Conservation (phyloP, 129 eudicot species). For the Centrapalus pauciflorus region DNA sequence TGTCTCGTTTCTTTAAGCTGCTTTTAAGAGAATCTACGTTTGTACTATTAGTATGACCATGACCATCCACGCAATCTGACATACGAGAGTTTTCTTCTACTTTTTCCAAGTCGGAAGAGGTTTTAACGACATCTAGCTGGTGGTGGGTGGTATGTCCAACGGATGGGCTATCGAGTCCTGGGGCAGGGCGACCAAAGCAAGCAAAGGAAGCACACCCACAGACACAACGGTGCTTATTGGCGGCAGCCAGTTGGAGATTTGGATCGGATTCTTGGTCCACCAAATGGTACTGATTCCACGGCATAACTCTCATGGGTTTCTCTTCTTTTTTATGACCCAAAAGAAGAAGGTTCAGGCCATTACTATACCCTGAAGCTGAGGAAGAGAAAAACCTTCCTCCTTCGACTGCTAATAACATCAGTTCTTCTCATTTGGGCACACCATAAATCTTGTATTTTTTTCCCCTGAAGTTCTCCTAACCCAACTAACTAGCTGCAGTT, state of each 20-base stretch:
- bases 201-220: slow-evolving; percentile 83
- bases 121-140: slow-evolving; percentile 23
- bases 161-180: slow-evolving; percentile 67
- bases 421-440: slow-evolving; percentile 69
- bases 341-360: slow-evolving; percentile 78
- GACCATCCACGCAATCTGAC: slow-evolving; percentile 33
- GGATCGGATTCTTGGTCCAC: slow-evolving; percentile 66
- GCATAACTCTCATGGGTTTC: slow-evolving; percentile 91
- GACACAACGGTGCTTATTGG: slow-evolving; percentile 56
- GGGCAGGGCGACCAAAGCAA: slow-evolving; percentile 77
- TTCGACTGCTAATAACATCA: slow-evolving; percentile 98
- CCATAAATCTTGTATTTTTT: slow-evolving; percentile 27
- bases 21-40: slow-evolving; percentile 46
- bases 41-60: slow-evolving; percentile 17
- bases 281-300: slow-evolving; percentile 94
- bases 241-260: slow-evolving; percentile 79
- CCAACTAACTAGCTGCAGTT: slow-evolving; percentile 24
- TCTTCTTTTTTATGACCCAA: slow-evolving; percentile 88
- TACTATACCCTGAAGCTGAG: slow-evolving; percentile 90
- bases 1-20: slow-evolving; percentile 55
- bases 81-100: slow-evolving; percentile 29
- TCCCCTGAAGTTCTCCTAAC: not conserved
- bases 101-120: slow-evolving; percentile 23
- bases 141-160: slow-evolving; percentile 63
- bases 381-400: slow-evolving; percentile 98